Percentiles rank a stretch among this genome's conserved stretches.
Conservation (phyloP, 768 basidiomycete genomes). For the Hygrocybe coccinea region DNA sequence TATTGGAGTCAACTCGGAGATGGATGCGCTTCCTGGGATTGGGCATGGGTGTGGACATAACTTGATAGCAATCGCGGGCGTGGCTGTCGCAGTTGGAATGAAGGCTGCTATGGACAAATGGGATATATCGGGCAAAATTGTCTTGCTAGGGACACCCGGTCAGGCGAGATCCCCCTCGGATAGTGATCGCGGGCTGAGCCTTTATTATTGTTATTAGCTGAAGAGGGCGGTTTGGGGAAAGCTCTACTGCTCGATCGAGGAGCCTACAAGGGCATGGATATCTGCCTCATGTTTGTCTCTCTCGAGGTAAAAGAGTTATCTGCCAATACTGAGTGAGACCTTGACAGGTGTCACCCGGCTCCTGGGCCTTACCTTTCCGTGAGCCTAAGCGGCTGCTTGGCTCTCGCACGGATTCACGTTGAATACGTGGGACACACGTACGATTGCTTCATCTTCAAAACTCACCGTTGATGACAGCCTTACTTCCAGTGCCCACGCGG, state of each 20-base stretch:
- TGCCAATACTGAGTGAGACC: neutral
- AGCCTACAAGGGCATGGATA: slow-evolving; percentile 71
- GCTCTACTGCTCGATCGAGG: slow-evolving; percentile 61
- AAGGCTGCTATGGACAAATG: slow-evolving; percentile 57
- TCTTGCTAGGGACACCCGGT: slow-evolving; percentile 79
- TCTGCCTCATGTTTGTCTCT: slow-evolving; percentile 61
- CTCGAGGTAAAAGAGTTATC: too few species aligned
- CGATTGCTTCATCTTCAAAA: slow-evolving; percentile 12
- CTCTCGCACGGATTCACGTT: slow-evolving; percentile 53
- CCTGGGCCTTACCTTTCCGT: slow-evolving; percentile 69
- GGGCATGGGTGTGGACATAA: slow-evolving; percentile 83
- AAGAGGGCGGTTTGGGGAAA: slow-evolving; percentile 77
- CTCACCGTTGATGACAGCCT: neutral
- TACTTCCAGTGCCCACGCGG: slow-evolving; percentile 62
- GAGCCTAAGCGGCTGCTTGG: slow-evolving; percentile 60
- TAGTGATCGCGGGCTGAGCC: neutral
- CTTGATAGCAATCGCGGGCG: slow-evolving; percentile 70
- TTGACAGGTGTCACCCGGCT: slow-evolving; percentile 71
- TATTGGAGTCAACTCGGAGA: slow-evolving; percentile 80
- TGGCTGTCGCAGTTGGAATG: slow-evolving; percentile 67
- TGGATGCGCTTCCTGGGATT: slow-evolving; percentile 58
- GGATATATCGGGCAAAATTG: slow-evolving; percentile 61
- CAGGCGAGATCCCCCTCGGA: neutral
- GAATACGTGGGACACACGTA: slow-evolving; percentile 76
- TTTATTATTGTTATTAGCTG: slow-evolving; percentile 43